Evolutionary conservation across 805 yeast species (phyloP), one percentile per base, ranked within the genome.

Genomic region (Metschnikowia cubensis): DNA sequence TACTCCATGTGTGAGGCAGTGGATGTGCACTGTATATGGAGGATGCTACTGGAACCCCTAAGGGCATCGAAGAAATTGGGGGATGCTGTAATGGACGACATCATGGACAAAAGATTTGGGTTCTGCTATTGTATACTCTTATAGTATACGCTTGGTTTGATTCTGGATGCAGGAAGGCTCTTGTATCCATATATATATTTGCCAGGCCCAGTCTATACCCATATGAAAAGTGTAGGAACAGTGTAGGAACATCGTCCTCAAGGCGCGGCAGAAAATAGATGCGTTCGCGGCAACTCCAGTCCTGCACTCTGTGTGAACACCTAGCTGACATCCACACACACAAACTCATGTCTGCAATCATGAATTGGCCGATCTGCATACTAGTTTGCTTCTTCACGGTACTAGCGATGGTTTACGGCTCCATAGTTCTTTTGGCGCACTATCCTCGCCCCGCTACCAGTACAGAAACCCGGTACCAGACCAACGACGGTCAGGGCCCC

Each of bases 341-440:
- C 32, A 42, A 20, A 32, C 14, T 17, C 37, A 42, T 43, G 46
- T 35, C 34, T 35, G 34, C 46, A 43, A 25, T 22, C 45, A 31
- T 35, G 33, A 35, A 22, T 22, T 43, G 46, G 33, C 18, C 18
- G 25, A 25, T 35, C 25, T 8, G 22, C 25, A 11, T 25, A 17
- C 32, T 43, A 22, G 46, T 22, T 17, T 43, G 46, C 39, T 31
- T 22, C 8, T 53, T 57, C 18, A 51, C 57, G 37, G 51, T 53
- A 36, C 42, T 55, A 47, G 59, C 61, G 36, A 45, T 55, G 7
- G 60, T 76, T 13, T 82, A 82, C 56, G 53, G 62, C 3, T 55
- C 68, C 14, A 65, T 83, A 3, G 66, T 74, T 49, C 48, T 75
- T 17, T 70, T 87, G 31, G 79, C 90, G 8, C 91, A 86, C 65